Evolutionary conservation across 2,329 filamentous ascomycete genomes (phyloP), one percentile per base, ranked within the genome.

Genomic region (Neofusicoccum ribis): DNA sequence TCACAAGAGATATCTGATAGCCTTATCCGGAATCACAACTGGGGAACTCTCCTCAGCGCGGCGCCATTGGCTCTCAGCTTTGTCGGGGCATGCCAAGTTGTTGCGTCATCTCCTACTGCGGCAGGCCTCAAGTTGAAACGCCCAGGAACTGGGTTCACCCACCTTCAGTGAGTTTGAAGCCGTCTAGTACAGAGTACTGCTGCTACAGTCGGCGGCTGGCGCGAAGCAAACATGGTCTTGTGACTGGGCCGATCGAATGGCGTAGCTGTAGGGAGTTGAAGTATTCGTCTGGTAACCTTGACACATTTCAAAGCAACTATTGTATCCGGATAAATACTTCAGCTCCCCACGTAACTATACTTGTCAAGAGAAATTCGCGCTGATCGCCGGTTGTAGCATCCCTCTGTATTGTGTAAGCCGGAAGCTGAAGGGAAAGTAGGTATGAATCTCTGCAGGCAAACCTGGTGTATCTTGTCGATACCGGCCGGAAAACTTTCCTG

Each of bases 361-460:
- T 23, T 23, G 3, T 23, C 23, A 23, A 23, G 27, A 1, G 27
- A 1, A 31, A 5, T 31, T 31, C 27, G 27, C 27, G 27, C 27
- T 31, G 1, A 7, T 7, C 6, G 27, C 27, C 27, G 5, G 27
- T 31, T 31, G 27, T 31, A 31, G 27, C 27, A 7, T 5, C 27
- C 27, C 27, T 5, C 17, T 12, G 52, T 31, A 15, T 31, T 37
- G 36, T 20, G 9, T 1, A 11, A 43, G 47, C 15, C 9, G 5
- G 14, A 20, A 1, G 41, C 41, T 59, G n/a, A 59, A 4, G 3
- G 12, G 9, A 36, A 11, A 0, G 5, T 7, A 59, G 54, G 17
- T 59, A 59, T 54, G 47, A 54, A 31, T 52, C 46, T 14, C 23
- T 64, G 12, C 62, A 64, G 12, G 62, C 62, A 17, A 64, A 64